Evolutionary conservation across 768 basidiomycete genomes (phyloP).

Genomic region (Nidularia sp.): DNA sequence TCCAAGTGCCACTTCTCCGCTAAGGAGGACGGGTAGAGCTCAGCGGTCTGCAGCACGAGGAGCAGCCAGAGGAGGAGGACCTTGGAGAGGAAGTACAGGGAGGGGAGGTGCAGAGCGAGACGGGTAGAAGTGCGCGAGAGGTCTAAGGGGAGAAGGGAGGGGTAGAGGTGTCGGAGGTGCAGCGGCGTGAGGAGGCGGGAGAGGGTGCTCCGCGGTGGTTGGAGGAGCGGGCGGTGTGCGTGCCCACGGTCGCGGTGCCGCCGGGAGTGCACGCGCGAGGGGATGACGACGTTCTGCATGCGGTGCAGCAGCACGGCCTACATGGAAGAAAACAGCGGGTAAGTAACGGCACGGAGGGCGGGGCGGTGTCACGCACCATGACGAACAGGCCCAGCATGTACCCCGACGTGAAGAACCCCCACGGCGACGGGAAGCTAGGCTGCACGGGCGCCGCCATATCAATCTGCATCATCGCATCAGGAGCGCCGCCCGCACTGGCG

Average conservation of each 20-base stretch:
- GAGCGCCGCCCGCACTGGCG: not conserved
- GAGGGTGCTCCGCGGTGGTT: not conserved
- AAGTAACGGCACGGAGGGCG: too few species aligned
- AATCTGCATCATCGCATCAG: not conserved
- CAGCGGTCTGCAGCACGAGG: slow-evolving; percentile 54
- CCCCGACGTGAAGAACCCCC: slow-evolving; percentile 70
- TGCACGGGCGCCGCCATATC: not conserved
- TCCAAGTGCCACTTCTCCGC: slow-evolving; percentile 2
- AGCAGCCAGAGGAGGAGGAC: slow-evolving; percentile 55
- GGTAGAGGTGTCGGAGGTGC: slow-evolving; percentile 22
- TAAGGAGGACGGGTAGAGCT: slow-evolving; percentile 28
- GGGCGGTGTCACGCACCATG: slow-evolving; percentile 41
- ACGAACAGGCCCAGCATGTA: slow-evolving; percentile 65
- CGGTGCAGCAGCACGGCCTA: slow-evolving; percentile 70
- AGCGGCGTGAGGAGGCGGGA: slow-evolving; percentile 11
- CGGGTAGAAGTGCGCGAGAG: slow-evolving; percentile 58
- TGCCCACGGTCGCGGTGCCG: slow-evolving; percentile 16
- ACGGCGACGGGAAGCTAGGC: slow-evolving; percentile 50
- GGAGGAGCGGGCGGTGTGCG: not conserved
- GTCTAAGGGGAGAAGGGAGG: slow-evolving; percentile 58
- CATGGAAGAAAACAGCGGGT: not conserved
- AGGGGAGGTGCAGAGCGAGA: slow-evolving; percentile 55
- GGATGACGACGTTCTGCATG: slow-evolving; percentile 75
- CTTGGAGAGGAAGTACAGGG: slow-evolving; percentile 56
- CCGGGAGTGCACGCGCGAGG: slow-evolving; percentile 39